phyloP scores from a whole-genome alignment of 192 early-diverging fungal species.

The Coemansia nantahalensis region DNA sequence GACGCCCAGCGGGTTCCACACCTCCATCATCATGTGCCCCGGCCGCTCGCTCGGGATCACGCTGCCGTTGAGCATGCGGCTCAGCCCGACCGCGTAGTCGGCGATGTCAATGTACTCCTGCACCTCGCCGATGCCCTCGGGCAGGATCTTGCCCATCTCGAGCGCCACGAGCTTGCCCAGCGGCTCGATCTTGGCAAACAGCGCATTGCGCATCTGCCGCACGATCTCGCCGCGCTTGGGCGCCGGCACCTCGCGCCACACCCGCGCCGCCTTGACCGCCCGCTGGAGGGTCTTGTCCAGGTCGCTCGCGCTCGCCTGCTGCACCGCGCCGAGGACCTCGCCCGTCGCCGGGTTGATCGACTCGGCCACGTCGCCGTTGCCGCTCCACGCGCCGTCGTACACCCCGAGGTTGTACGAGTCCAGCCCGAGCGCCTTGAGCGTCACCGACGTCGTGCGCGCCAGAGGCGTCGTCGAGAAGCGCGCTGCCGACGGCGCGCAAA shows the following conservation, averaged over 20 bases:
- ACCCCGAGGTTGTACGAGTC: slow-evolving; percentile 71
- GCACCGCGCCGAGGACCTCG: slow-evolving; percentile 77
- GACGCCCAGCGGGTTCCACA: slow-evolving; percentile 91
- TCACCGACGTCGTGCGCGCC: slow-evolving; percentile 27
- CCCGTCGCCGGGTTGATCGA: slow-evolving; percentile 77
- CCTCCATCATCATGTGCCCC: slow-evolving; percentile 95
- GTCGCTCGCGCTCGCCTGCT: slow-evolving; percentile 61
- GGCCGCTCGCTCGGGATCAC: slow-evolving; percentile 87
- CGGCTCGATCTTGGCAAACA: slow-evolving; percentile 69
- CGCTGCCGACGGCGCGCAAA: slow-evolving; percentile 4
- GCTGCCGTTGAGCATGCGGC: slow-evolving; percentile 73
- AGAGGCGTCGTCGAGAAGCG: slow-evolving; percentile 22
- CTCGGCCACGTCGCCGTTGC: slow-evolving; percentile 60
- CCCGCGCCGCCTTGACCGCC: slow-evolving; percentile 61
- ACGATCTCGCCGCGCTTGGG: slow-evolving; percentile 90
- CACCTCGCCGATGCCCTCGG: slow-evolving; percentile 92
- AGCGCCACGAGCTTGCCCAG: slow-evolving; percentile 85
- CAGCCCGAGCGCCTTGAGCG: slow-evolving; percentile 58
- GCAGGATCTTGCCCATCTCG: slow-evolving; percentile 94
- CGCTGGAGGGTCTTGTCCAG: slow-evolving; percentile 61
- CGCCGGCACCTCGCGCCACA: slow-evolving; percentile 71
- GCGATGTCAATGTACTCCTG: slow-evolving; percentile 97
- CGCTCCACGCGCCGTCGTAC: slow-evolving; percentile 73
- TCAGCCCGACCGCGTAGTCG: slow-evolving; percentile 87
- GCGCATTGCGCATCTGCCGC: slow-evolving; percentile 81